Base-by-base conservation (phyloP, 192 early-diverging fungal genomes). In the Chytriomyces sp. region DNA sequence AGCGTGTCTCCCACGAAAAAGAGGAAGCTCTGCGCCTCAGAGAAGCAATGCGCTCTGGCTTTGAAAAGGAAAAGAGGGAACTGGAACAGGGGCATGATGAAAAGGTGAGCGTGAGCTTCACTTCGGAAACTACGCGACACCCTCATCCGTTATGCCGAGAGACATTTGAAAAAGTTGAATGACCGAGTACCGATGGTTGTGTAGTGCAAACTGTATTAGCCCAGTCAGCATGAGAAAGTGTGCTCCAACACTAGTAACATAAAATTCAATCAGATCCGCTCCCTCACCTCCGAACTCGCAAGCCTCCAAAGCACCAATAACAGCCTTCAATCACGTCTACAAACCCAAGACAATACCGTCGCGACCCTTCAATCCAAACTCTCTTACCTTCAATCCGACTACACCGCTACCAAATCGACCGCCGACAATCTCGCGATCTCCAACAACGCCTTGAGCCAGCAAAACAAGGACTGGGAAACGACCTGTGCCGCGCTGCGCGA, bases 1-100 rank as follows among this genome's bases (percentile, higher is more conserved):
- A 80, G 38, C 65, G 83, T 28, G 26, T 78, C 10, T 66, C 75
- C 3, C n/a, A 53, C 5, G 83, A 87, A 52, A 53, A 66, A 44
- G 83, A 78, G 25, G n/a, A 31, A 1, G 28, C 55, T 41, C 30
- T 58, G 28, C 38, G 54, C n/a, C 70, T 78, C 31, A 59, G 70
- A 30, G 78, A 81, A 22, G 65, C 49, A 12, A 52, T 61, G 26
- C 62, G 75, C 39, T 33, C 52, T 7, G 31, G 25, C 10, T 25
- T 33, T 6, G 82, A 84, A 53, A 37, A 64, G 25, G 70, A 82
- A 31, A 49, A 58, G 52, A 52, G 69, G 5, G 30, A 53, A 3
- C 55, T 68, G 12, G 70, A 70, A 52, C 17, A 44, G 36, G 19
- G 68, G 8, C 56, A 76, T 53, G 81, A 85, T 49, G 75, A 75